Evolutionary conservation across 352 stramenopile species (phyloP).

Genomic region (Pythium insidiosum): DNA sequence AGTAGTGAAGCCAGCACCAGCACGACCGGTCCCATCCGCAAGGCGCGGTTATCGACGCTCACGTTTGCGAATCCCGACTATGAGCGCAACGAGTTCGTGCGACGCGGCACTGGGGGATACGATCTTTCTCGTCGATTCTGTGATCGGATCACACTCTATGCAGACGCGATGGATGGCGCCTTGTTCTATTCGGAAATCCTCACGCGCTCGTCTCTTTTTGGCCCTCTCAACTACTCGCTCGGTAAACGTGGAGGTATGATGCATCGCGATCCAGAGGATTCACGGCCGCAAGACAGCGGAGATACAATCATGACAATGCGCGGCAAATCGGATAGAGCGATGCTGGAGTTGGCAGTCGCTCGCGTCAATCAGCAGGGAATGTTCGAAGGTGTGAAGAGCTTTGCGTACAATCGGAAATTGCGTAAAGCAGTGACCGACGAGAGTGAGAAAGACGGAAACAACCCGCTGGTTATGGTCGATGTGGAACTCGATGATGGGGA

Average conservation of each 20-base stretch:
- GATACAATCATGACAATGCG: background rate
- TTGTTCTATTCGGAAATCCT: constrained; percentile 34
- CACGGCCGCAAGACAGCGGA: no score
- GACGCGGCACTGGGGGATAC: constrained; percentile 8
- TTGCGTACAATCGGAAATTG: constrained; percentile 39
- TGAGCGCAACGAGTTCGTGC: constrained; percentile 10
- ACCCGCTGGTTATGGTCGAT: background rate
- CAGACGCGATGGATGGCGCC: constrained; percentile 28
- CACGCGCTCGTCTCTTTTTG: constrained; percentile 10
- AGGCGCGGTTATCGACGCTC: constrained; percentile 7
- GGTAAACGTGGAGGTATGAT: constrained; percentile 16
- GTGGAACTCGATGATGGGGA: background rate
- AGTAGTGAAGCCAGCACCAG: background rate
- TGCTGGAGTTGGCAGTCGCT: constrained; percentile 46
- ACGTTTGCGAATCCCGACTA: constrained; percentile 14
- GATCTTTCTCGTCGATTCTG: constrained; percentile 16
- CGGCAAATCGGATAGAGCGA: background rate
- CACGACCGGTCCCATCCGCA: background rate
- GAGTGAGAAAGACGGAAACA: constrained; percentile 1
- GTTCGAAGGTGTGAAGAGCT: constrained; percentile 40
- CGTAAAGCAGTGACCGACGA: constrained; percentile 5
- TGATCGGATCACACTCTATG: constrained; percentile 37
- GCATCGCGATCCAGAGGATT: constrained; percentile 11
- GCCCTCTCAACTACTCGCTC: constrained; percentile 19
- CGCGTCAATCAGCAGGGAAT: constrained; percentile 45